Evolutionary conservation across 139 green algal genomes (phyloP).

Genomic region (Chlorella sp.): DNA sequence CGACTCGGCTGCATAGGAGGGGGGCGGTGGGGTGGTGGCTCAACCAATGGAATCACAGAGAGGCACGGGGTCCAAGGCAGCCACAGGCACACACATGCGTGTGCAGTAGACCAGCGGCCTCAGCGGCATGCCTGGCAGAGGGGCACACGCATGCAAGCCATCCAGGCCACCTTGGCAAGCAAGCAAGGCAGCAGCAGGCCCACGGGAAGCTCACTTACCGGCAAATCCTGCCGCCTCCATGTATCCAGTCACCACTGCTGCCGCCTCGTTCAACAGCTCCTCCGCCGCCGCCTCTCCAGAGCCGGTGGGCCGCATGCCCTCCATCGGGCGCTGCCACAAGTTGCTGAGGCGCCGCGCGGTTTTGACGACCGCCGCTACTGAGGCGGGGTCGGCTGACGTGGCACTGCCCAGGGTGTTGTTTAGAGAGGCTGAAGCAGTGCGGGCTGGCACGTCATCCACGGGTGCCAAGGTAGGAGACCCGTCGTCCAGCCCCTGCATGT

Average conservation of each 20-base stretch:
- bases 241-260: neutral
- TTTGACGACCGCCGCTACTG: neutral
- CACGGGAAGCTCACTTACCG: neutral
- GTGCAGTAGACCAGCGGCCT: too few species aligned
- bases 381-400: neutral
- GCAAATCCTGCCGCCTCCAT: constrained; percentile 15
- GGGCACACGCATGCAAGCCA: neutral
- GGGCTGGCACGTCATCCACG: neutral
- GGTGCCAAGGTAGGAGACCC: too few species aligned
- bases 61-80: neutral
- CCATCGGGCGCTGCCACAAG: neutral
- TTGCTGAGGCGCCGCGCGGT: neutral
- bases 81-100: too few species aligned
- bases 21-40: neutral
- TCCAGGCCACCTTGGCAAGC: neutral
- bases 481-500: constrained; percentile 2
- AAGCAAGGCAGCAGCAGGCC: neutral
- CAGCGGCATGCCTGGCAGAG: too few species aligned
- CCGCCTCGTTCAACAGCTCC: neutral
- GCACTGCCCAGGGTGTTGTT: neutral
- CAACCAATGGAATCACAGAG: neutral
- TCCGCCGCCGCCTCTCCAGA: neutral
- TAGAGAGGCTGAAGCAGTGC: neutral
- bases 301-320: neutral
- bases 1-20: neutral